Conservation (phyloP, 202 grass and related monocot genomes). For the Cymbopogon flexuosus region DNA sequence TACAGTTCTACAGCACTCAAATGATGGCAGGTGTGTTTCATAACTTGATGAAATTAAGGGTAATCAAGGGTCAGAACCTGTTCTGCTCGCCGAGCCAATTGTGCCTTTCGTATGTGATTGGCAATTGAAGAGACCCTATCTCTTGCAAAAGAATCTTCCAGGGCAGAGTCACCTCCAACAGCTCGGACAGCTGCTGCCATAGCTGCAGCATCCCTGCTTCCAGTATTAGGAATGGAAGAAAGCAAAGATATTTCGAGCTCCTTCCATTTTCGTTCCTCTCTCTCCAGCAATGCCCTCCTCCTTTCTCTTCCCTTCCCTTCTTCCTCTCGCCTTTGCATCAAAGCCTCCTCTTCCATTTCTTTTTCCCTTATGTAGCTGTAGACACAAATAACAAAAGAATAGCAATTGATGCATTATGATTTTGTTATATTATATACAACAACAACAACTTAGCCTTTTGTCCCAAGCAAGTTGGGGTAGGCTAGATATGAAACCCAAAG, state of each 20-base stretch:
- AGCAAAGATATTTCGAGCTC: constrained; percentile 93
- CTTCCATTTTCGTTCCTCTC: constrained; percentile 98
- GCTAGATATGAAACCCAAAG: no score
- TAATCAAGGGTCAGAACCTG: constrained; percentile 50
- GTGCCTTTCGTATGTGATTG: constrained; percentile 70
- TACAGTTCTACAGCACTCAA: neutral
- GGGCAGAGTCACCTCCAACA: constrained; percentile 84
- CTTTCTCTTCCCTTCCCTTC: constrained; percentile 98
- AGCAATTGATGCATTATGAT: neutral
- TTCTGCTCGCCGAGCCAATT: constrained; percentile 80
- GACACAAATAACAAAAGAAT: constrained; percentile 32
- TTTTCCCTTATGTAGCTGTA: constrained; percentile 96
- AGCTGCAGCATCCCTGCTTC: constrained; percentile 94
- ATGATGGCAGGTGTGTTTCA: neutral
- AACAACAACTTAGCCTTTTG: no score
- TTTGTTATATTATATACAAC: neutral
- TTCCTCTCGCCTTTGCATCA: constrained; percentile 97
- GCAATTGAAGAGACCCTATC: constrained; percentile 82
- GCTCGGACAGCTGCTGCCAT: constrained; percentile 95
- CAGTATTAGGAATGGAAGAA: constrained; percentile 90
- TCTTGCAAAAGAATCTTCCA: constrained; percentile 96
- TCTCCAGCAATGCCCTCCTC: constrained; percentile 86
- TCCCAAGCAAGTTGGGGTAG: no score
- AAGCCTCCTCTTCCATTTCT: constrained; percentile 97
- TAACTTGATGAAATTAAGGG: neutral